phyloP scores from a whole-genome alignment of 176 grass and related monocot genomes.

The Urochloa ruziziensis region DNA sequence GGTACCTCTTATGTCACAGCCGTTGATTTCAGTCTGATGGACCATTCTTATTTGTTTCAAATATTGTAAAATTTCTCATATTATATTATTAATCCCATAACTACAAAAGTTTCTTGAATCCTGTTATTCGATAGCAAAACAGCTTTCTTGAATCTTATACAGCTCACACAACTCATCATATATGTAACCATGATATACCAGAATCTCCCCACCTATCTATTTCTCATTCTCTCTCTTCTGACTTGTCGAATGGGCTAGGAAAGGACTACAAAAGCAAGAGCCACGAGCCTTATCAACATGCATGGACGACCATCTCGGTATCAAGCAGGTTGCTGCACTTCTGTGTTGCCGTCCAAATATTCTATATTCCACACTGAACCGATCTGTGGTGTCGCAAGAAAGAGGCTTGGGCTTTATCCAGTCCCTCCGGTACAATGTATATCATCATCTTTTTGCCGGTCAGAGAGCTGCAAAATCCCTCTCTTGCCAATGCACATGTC shows the following conservation, averaged over 20 bases:
- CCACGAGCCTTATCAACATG: conserved; percentile 33
- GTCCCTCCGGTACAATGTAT: background rate
- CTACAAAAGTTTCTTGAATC: too few species aligned
- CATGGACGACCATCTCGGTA: conserved; percentile 21
- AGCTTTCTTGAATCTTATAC: background rate
- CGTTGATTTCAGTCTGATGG: too few species aligned
- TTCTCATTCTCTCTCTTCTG: conserved; percentile 30
- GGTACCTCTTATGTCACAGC: too few species aligned
- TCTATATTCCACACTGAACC: conserved; percentile 36
- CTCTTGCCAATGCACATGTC: background rate
- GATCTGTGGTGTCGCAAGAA: conserved; percentile 31
- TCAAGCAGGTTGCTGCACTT: conserved; percentile 15
- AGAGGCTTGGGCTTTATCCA: conserved; percentile 8
- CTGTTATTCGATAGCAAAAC: background rate
- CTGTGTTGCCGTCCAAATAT: conserved; percentile 40
- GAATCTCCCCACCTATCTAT: background rate
- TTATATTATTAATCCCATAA: too few species aligned
- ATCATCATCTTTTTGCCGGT: too few species aligned
- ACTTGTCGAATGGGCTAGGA: conserved; percentile 39
- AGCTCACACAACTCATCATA: background rate
- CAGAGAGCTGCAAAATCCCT: too few species aligned
- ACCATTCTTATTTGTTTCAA: too few species aligned
- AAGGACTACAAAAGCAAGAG: conserved; percentile 24
- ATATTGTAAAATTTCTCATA: too few species aligned
- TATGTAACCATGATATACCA: conserved; percentile 12